Evolutionary conservation across 2,329 filamentous ascomycete genomes (phyloP).

Genomic region (Ceratocystis variospora): DNA sequence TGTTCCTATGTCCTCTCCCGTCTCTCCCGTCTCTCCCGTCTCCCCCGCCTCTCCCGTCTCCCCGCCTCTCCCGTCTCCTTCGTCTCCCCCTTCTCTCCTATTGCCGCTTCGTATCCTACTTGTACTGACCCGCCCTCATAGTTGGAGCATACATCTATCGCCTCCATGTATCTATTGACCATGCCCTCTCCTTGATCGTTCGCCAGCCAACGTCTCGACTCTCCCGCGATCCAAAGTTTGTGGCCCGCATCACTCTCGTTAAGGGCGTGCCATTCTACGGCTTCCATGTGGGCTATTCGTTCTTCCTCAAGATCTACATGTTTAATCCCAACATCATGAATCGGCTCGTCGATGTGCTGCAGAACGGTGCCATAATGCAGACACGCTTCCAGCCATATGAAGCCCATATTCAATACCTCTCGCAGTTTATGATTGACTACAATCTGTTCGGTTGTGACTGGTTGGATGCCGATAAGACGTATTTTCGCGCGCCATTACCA

Average conservation of each 20-base stretch:
- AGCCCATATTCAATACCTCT: constrained; percentile 77
- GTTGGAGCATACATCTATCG: constrained; percentile 63
- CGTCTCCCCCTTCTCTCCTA: not conserved
- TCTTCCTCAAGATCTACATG: constrained; percentile 90
- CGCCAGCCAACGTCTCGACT: not conserved
- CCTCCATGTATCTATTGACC: constrained; percentile 77
- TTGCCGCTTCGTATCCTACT: not conserved
- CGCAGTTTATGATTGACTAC: constrained; percentile 98
- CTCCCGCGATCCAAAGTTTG: constrained; percentile 56
- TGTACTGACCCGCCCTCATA: constrained; percentile 24
- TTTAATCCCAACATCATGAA: constrained; percentile 77
- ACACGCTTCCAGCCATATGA: constrained; percentile 81
- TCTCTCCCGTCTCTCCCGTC: not conserved
- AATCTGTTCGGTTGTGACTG: constrained; percentile 78
- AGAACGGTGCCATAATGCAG: constrained; percentile 78
- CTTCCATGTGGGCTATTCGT: constrained; percentile 80
- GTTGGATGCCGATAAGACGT: constrained; percentile 50
- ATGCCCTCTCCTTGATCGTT: constrained; percentile 69
- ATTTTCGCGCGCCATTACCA: constrained; percentile 59
- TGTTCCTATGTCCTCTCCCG: not conserved
- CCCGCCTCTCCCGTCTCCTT: too few species aligned
- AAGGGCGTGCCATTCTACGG: constrained; percentile 95
- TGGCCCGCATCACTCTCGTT: constrained; percentile 79
- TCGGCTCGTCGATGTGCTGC: constrained; percentile 72
- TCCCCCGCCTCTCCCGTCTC: too few species aligned